Conservation (phyloP, 306 rosid species). For the Malus domestica region DNA sequence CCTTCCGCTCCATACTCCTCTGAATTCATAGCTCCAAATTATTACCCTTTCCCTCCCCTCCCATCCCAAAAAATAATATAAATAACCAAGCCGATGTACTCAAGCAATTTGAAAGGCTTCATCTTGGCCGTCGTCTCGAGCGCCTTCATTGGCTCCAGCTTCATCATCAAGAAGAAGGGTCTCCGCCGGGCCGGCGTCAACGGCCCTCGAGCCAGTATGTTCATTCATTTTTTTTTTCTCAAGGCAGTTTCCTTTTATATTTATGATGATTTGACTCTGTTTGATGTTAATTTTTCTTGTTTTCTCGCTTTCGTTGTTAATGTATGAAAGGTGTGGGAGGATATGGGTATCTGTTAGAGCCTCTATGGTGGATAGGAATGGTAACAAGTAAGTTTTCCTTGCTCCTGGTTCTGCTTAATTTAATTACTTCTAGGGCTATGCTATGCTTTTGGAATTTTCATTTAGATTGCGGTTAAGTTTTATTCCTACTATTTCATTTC, state of each 20-base stretch:
- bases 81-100: slow-evolving; percentile 32
- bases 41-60: background rate
- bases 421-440: background rate
- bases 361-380: slow-evolving; percentile 97
- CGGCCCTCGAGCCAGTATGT: slow-evolving; percentile 59
- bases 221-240: background rate
- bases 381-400: slow-evolving; percentile 51
- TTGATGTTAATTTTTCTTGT: background rate
- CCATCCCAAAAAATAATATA: background rate
- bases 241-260: background rate
- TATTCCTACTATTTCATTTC: background rate
- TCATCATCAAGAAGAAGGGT: slow-evolving; percentile 85
- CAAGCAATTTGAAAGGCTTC: slow-evolving; percentile 64
- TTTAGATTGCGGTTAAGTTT: background rate
- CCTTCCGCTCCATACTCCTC: background rate
- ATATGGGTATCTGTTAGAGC: slow-evolving; percentile 71
- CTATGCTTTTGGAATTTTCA: background rate
- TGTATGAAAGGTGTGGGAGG: slow-evolving; percentile 66
- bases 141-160: slow-evolving; percentile 82
- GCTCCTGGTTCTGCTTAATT: background rate
- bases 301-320: background rate
- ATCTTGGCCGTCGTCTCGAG: slow-evolving; percentile 63
- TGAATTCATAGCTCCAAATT: background rate
- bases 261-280: background rate
- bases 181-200: slow-evolving; percentile 55